Evolutionary conservation across 352 stramenopile genomes (phyloP), one percentile per base, ranked within the genome.

Genomic region (Phytophthora crassamura): DNA sequence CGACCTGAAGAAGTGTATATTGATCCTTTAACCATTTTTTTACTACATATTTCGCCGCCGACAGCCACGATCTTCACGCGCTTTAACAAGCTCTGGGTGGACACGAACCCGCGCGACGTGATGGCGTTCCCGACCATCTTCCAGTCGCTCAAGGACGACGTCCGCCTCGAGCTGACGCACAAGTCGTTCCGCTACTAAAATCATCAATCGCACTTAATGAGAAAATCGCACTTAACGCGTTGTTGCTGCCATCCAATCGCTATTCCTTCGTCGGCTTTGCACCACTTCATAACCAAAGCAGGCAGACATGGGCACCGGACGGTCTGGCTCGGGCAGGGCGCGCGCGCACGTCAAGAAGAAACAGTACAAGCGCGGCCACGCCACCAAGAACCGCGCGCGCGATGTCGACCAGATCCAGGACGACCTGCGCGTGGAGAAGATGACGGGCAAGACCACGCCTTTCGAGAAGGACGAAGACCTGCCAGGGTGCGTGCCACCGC

Each of bases 341-440:
- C 74, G 85, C 53, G 72, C 81, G 16, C 82, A 89, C 72, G 80
- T 77, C 60, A 96, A 94, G 74, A 94, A 94, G 70, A 96, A 93
- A 60, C 74, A 89, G 49, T 96, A 94, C 84, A 93, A 93, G 75
- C 84, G 85, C 57, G 73, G 77, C 36, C 88, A 96, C 63, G 74
- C 83, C 48, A 96, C 88, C 58, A 94, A 94, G 73, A 88, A 83
- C 59, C 80, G 88, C 61, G 43, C 78, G 49, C 84, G 88, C 30
- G 88, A 96, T 45, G 77, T 96, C 11, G 88, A 96, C 54, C 88
- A 96, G 82, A 94, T 96, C 66, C 88, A 94, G 78, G 88, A 96
- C 79, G 88, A 96, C 49, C 47, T 96, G 54, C 72, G 65, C 34
- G 39, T 80, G 30, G 88, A 96, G 69, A 82, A 83, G 49, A 6